Percentiles rank a stretch among this genome's conserved stretches.
Conservation (phyloP, 2,329 filamentous ascomycete genomes). For the Diaporthe sp. region DNA sequence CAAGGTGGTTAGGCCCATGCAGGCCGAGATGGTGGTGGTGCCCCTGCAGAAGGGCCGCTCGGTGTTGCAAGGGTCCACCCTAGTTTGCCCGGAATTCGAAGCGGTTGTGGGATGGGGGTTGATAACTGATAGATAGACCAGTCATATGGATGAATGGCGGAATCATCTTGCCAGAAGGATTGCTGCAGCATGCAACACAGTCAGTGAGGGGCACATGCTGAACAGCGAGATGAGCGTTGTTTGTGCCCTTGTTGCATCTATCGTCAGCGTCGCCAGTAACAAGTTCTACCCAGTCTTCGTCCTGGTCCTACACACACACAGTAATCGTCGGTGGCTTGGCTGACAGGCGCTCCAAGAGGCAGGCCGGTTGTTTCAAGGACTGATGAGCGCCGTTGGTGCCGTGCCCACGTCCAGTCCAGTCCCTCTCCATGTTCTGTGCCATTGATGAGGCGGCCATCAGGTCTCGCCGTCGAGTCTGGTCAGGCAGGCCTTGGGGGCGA, state of each 20-base stretch:
- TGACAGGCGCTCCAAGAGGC: conserved; percentile 12
- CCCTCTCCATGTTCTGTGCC: not conserved
- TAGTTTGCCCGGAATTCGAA: not conserved
- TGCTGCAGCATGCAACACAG: conserved; percentile 12
- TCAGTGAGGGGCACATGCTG: not conserved
- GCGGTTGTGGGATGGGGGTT: not conserved
- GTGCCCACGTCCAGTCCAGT: not conserved
- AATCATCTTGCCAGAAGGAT: not conserved
- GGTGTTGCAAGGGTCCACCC: conserved; percentile 9
- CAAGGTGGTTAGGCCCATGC: conserved; percentile 6
- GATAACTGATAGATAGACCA: not conserved
- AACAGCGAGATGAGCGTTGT: not conserved
- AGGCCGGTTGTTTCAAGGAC: conserved; percentile 30
- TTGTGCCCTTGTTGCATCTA: not conserved
- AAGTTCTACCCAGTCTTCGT: not conserved
- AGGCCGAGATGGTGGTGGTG: conserved; percentile 30
- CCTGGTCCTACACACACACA: not conserved
- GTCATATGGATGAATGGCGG: conserved; percentile 22
- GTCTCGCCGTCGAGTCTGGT: not conserved
- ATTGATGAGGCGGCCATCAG: not conserved
- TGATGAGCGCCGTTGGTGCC: not conserved
- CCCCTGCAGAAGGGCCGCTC: conserved; percentile 33
- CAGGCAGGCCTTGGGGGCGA: not conserved
- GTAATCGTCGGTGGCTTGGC: conserved; percentile 17
- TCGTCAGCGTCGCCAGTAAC: not conserved